phyloP scores from a whole-genome alignment of 495 filamentous ascomycete genomes.

The Entonaema liquescens region DNA sequence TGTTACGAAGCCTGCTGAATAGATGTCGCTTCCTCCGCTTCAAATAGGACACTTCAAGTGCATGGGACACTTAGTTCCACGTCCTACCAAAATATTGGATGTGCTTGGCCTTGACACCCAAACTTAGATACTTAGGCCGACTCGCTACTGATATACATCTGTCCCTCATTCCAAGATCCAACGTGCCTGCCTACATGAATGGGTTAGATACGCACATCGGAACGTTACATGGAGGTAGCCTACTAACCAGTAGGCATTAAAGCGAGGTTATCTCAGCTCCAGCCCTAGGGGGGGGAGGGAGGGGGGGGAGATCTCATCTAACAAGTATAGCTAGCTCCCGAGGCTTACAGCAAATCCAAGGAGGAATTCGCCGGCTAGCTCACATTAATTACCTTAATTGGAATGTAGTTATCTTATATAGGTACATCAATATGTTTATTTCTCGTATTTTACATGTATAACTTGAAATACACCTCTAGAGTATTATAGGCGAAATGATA shows the following conservation, averaged over 20 bases:
- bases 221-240: not conserved
- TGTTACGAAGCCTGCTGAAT: not conserved
- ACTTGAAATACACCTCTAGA: not conserved
- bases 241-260: not conserved
- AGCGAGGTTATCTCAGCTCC: slow-evolving; percentile 6
- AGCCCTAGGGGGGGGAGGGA: not conserved
- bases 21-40: not conserved
- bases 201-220: not conserved
- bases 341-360: slow-evolving; percentile 6
- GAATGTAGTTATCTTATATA: not conserved
- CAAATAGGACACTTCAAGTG: not conserved
- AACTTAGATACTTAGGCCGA: not conserved
- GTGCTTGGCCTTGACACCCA: not conserved
- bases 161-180: not conserved
- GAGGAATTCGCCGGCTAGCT: not conserved
- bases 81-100: not conserved
- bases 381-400: not conserved
- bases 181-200: not conserved
- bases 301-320: slow-evolving; percentile 5
- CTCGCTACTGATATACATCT: not conserved
- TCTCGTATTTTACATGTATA: not conserved
- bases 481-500: not conserved
- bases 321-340: not conserved
- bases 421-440: slow-evolving; percentile 12
- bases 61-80: not conserved